Percentiles rank a stretch among this genome's conserved stretches.
Evolutionary conservation across 2,329 filamentous ascomycete genomes (phyloP).

Genomic region (Aspergillus sp.): DNA sequence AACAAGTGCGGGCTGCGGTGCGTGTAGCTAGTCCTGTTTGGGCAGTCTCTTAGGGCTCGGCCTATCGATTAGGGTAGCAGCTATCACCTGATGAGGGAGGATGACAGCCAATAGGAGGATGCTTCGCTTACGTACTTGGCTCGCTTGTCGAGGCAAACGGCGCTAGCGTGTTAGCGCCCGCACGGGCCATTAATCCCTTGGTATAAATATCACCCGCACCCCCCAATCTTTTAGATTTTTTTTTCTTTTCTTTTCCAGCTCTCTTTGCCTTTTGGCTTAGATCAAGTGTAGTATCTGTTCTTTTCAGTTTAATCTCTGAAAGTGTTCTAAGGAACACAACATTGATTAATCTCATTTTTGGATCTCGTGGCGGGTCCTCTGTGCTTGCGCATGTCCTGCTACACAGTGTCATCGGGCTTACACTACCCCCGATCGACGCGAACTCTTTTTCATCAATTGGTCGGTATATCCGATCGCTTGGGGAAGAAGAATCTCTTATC

Average conservation of each 20-base stretch:
- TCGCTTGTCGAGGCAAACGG: conserved; percentile 14
- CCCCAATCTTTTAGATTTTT: conserved; percentile 31
- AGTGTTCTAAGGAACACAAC: conserved; percentile 69
- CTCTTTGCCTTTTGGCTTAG: conserved; percentile 65
- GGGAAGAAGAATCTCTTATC: conserved; percentile 49
- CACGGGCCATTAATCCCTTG: conserved; percentile 10
- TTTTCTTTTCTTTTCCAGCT: conserved; percentile 48
- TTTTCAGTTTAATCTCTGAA: conserved; percentile 97
- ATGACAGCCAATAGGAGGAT: not conserved
- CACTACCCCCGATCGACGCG: conserved; percentile 73
- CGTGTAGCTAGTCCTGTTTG: conserved; percentile 23
- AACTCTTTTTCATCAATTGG: conserved; percentile 60
- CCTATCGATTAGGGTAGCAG: conserved; percentile 18
- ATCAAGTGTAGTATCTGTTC: conserved; percentile 97
- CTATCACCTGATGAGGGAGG: conserved; percentile 9
- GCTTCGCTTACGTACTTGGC: not conserved
- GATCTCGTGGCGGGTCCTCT: conserved; percentile 55
- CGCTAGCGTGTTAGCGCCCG: conserved; percentile 18
- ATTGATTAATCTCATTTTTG: conserved; percentile 85
- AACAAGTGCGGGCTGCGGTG: conserved; percentile 22
- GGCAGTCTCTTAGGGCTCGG: conserved; percentile 13
- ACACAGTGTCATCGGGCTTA: conserved; percentile 73
- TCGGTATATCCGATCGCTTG: conserved; percentile 53
- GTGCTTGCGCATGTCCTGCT: conserved; percentile 66
- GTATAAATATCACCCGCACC: conserved; percentile 30